Evolutionary conservation across 1,284 basidiomycete genomes (phyloP), one percentile per base, ranked within the genome.

Genomic region (Cerrena zonata): DNA sequence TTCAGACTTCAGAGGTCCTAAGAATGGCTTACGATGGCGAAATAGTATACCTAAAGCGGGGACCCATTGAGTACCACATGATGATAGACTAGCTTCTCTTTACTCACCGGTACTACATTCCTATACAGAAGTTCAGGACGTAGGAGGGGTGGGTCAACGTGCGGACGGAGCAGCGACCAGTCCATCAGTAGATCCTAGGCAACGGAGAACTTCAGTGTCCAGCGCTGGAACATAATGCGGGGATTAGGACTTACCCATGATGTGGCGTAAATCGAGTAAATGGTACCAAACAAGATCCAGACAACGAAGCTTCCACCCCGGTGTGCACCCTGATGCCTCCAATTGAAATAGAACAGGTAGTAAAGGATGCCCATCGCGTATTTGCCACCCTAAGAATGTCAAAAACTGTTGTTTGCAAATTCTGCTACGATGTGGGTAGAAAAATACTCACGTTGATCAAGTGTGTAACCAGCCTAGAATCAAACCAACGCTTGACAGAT

Each of bases 401-500:
- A 19, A 43, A 42, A 45, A 27, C 23, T 25, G 40, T 45, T 25
- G 45, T 19, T 18, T 1, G n/a, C 12, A 23, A 12, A 51, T 38
- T 45, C 11, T 13, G 22, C 26, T n/a, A 11, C 3, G 38, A 18
- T 24, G 12, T 18, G 37, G 21, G 5, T 21, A 19, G 24, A 27
- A n/a, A n/a, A 2, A 12, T 7, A 52, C 55, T 46, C 48, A 66
- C 66, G 50, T 97, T 97, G 64, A 96, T 80, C 26, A 97, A 71
- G 73, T 97, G 93, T 0, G 87, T 87, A 24, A 72, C 61, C 25
- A 88, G 69, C 39, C 73, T 71, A 5, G 89, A 91, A 65, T 96
- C 94, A 36, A 69, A 68, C 65, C 85, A 97, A 73, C 94, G 91
- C 60, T 86, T 87, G 39, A 95, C 61, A 65, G 90, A 92, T 65